Base-by-base conservation (phyloP, 202 grass and related monocot genomes). In the Elaeis oleifera region DNA sequence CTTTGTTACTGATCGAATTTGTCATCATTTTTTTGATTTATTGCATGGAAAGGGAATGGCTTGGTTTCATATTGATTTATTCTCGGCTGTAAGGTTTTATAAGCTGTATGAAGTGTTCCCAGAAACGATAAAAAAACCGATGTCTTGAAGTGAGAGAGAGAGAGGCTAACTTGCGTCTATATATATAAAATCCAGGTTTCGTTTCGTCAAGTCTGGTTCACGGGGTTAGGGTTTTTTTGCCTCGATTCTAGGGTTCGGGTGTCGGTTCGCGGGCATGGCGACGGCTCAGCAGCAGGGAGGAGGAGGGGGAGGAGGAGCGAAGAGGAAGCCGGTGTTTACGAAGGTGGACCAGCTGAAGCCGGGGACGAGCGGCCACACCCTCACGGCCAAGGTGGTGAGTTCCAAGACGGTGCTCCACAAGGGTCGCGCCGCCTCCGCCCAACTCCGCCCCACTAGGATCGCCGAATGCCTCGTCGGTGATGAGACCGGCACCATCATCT, bases 251-350 rank as follows among this genome's bases (percentile, higher is more conserved):
- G 23, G 2, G 22, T 26, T 65, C 14, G 23, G 48, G 14, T 27
- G 26, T 26, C 15, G 13, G 20, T 9, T 36, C 25, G 18, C 14
- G 21, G 20, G 14, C 22, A 52, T 65, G 63, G 44, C 63, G 63
- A 65, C 49, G 49, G 20, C 23, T 5, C 63, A 23, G 7, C 28
- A 64, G 48, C 20, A 26, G n/a, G 48, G 48, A 6, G 63, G 49
- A 53, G 62, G 9, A 6, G 62, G 18, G n/a, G 48, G 48, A 6
- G 63, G 1, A 4, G 44, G 5, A 16, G 49, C 63, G 22, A 65
- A 29, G 49, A 53, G 63, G 60, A 65, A 52, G 63, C 49, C 63
- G 49, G 63, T 65, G 63, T 65, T 65, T 49, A 65, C 63, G 20
- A 27, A 52, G 63, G 63, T 53, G 22, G 63, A 63, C 20, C 60